Conservation (phyloP, 2,329 filamentous ascomycete genomes). For the Trichoderma cornu-damae region DNA sequence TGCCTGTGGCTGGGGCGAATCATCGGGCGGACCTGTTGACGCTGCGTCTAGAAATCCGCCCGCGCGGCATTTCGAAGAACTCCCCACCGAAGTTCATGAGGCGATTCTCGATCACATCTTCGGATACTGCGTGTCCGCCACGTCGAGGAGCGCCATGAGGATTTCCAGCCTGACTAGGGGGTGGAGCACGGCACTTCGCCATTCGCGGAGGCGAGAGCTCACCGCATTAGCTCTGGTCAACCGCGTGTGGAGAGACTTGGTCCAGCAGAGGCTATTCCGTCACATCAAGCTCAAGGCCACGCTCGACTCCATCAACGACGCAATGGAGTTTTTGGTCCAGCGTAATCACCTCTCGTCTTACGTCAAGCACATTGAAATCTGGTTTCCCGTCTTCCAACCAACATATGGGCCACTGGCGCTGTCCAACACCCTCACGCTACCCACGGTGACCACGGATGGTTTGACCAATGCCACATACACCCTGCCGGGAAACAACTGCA, state of each 20-base stretch:
- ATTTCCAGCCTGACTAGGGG: slow-evolving; percentile 51
- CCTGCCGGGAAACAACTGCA: slow-evolving; percentile 60
- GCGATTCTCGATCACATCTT: slow-evolving; percentile 67
- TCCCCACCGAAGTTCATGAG: slow-evolving; percentile 68
- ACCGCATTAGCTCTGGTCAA: slow-evolving; percentile 61
- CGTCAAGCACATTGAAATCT: slow-evolving; percentile 69
- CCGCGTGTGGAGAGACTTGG: slow-evolving; percentile 58
- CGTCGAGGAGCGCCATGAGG: slow-evolving; percentile 51
- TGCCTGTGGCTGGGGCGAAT: slow-evolving; percentile 15
- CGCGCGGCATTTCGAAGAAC: slow-evolving; percentile 40
- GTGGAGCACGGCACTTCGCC: slow-evolving; percentile 61
- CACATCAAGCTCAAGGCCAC: slow-evolving; percentile 73
- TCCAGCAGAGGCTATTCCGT: slow-evolving; percentile 68
- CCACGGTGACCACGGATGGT: slow-evolving; percentile 51
- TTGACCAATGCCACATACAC: slow-evolving; percentile 55
- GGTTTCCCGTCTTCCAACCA: slow-evolving; percentile 69
- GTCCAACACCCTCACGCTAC: slow-evolving; percentile 43
- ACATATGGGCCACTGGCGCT: slow-evolving; percentile 42
- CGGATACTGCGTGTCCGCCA: slow-evolving; percentile 59
- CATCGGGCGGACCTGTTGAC: background rate
- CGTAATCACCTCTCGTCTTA: slow-evolving; percentile 57
- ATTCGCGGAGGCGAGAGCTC: slow-evolving; percentile 61
- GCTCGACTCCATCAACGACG: slow-evolving; percentile 54
- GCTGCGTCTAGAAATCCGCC: slow-evolving; percentile 23
- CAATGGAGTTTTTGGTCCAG: slow-evolving; percentile 54